Conservation (phyloP, 73 alveolate species). For the Paramecium sonneborni region DNA sequence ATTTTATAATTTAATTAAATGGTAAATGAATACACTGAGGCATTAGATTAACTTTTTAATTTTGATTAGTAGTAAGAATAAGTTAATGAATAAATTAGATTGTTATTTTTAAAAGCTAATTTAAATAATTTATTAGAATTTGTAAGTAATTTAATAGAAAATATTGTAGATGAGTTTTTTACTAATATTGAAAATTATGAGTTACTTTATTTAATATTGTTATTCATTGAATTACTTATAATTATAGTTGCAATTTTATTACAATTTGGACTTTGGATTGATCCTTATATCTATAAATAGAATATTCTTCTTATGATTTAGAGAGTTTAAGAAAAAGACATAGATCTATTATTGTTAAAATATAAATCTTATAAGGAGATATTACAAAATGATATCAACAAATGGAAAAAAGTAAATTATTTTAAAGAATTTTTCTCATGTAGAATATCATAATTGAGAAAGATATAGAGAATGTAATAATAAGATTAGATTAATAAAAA, state of each 20-base stretch:
- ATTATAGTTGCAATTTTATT: background rate
- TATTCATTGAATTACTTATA: background rate
- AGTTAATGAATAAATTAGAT: background rate
- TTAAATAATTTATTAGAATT: no score
- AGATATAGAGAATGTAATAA: no score
- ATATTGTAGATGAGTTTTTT: background rate
- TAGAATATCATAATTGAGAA: background rate
- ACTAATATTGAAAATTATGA: background rate
- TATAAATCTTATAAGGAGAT: background rate
- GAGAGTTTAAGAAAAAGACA: background rate
- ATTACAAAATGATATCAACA: background rate
- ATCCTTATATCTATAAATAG: background rate
- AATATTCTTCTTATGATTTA: background rate
- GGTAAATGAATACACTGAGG: background rate
- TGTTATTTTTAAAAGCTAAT: background rate
- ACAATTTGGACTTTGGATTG: background rate
- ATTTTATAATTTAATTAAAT: no score
- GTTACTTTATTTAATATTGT: background rate
- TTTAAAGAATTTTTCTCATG: background rate
- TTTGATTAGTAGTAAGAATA: background rate
- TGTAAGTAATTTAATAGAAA: background rate
- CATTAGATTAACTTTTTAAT: background rate
- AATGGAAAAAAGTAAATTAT: background rate
- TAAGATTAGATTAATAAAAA: no score
- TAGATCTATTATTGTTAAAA: background rate